Base-by-base conservation (phyloP, 2,329 filamentous ascomycete genomes). In the Fusarium nodosum region DNA sequence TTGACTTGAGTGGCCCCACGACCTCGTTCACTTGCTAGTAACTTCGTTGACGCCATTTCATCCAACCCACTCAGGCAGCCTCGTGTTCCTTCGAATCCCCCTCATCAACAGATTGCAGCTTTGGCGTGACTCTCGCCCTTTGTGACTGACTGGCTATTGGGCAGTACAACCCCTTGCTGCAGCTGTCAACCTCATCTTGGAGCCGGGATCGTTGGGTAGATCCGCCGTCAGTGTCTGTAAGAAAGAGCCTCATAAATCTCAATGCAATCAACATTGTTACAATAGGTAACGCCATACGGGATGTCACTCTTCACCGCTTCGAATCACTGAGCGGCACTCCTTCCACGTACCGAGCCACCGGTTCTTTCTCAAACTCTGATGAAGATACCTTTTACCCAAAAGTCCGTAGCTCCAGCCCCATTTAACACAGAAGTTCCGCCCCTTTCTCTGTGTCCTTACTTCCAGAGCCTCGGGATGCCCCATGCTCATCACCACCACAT, bases 181-280 rank as follows among this genome's bases (percentile, higher is more conserved):
- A 57, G 42, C 62, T 68, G 65, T 66, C 70, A 66, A 50, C 54
- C 55, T 62, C 65, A 50, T 56, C 41, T 57, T 59, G 39, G 30
- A 45, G 45, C 45, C 51, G 64, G 52, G 56, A 51, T 69, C 39
- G 33, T 57, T 69, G 72, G 72, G 59, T 74, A 74, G 72, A 74
- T 74, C 72, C 72, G 72, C 66, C 73, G 68, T 64, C 72, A 72
- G 56, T 48, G 47, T 58, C 59, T 41, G 61, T 48, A 65, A 41
- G 26, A 50, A 53, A 68, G 71, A 74, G 70, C 69, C 66, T 67
- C 64, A 63, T 50, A 24, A 36, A 61, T 48, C 33, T 65, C 72
- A 59, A 50, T 18, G 46, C 10, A 26, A 33, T 24, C 46, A 47
- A 16, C 16, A 22, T 56, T 18, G 24, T 24, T 24, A 42, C 22